Conservation (phyloP, 208 protist genomes). For the Leishmania braziliensis region DNA sequence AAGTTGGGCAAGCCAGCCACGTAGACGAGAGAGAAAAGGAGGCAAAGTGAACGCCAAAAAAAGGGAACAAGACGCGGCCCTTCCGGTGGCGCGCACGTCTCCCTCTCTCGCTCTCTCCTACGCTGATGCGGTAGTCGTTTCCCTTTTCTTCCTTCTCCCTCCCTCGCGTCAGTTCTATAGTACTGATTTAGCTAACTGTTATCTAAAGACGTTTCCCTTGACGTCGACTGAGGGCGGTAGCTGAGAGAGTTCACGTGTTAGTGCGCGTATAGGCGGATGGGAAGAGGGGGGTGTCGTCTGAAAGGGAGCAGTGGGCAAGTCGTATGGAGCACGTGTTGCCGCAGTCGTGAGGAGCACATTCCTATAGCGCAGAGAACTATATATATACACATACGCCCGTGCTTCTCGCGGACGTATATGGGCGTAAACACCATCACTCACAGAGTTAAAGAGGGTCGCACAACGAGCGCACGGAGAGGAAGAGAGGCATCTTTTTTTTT, state of each 20-base stretch:
- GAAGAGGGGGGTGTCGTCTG: background rate
- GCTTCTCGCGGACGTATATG: background rate
- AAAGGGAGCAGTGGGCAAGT: background rate
- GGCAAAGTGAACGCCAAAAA: background rate
- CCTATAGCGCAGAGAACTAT: background rate
- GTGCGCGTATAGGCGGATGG: background rate
- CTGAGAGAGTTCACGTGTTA: background rate
- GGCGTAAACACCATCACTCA: background rate
- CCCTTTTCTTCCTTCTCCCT: background rate
- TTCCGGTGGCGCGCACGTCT: background rate
- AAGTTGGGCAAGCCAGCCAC: background rate
- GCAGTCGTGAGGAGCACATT: background rate
- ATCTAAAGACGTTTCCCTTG: background rate
- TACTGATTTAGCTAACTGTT: background rate
- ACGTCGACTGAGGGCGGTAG: background rate
- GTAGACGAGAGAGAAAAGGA: background rate
- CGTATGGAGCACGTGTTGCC: background rate
- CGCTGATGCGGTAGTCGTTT: background rate
- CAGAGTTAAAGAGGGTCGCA: background rate
- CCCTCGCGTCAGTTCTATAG: background rate
- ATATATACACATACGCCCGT: background rate
- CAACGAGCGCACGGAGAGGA: background rate
- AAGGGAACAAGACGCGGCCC: background rate
- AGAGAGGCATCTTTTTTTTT: background rate
- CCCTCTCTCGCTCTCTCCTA: background rate